These are phyloP conservation scores for Macrotyloma uniflorum DNA, from an alignment of 306 rosid species.

Conservation along the genomic window DNA sequence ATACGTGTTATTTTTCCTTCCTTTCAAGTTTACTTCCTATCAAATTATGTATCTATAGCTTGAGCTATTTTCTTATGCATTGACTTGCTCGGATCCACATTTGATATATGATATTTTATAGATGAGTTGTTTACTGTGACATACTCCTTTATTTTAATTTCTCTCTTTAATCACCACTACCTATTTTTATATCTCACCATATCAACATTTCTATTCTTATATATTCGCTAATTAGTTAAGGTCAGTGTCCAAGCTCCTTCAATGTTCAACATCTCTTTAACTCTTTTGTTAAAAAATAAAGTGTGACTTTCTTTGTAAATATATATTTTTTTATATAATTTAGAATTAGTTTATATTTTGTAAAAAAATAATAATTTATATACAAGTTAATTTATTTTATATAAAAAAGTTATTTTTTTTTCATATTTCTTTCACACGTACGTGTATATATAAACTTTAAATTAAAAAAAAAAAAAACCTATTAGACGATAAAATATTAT, in stretches of 20 bases:
- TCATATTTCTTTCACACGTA: no score
- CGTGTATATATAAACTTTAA: no score
- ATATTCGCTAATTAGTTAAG: neutral
- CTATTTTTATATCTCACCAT: neutral
- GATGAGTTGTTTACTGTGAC: neutral
- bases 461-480: no score
- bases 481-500: no score
- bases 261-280: neutral
- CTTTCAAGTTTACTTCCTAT: no score
- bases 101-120: neutral
- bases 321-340: no score
- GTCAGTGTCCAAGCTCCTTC: neutral
- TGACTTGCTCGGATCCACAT: slow-evolving; percentile 7
- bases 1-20: no score
- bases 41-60: neutral
- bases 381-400: no score
- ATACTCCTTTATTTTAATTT: neutral
- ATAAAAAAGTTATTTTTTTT: no score
- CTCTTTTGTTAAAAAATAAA: neutral
- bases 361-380: no score
- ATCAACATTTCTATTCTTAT: neutral
- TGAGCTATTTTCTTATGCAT: neutral
- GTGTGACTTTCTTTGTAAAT: no score
- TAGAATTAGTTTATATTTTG: no score
- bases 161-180: neutral